Base-by-base conservation (phyloP, 73 alveolate species). In the Blepharisma stoltei region DNA sequence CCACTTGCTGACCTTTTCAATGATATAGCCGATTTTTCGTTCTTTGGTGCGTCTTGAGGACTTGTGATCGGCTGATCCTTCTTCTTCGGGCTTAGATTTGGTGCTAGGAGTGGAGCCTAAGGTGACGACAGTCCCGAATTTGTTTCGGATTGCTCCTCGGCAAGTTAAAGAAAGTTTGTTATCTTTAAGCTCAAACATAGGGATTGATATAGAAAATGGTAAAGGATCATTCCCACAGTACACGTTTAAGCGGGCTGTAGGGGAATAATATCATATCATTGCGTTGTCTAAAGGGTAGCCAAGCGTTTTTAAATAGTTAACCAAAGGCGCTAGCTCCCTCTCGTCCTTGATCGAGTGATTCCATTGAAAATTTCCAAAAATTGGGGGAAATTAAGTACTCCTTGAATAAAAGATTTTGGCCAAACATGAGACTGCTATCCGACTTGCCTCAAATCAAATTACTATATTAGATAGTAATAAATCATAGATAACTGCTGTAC, bases 1-100 rank as follows among this genome's bases (percentile, higher is more conserved):
- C 99, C 99, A 96, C 5, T 90, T 89, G 48, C 93, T 83, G 11
- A 96, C 99, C 83, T 91, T 92, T 83, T 96, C 99, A n/a, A 96
- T 89, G 45, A 96, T 95, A 77, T 85, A 95, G 20, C 99, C 98
- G 32, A 96, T 96, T 69, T 92, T 95, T 89, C 99, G 89, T 84
- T 96, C 99, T 78, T 95, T 96, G 37, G 97, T 94, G 78, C 98
- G 85, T 71, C 92, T 79, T 44, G 73, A 60, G 38, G 73, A 60
- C 73, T 60, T 71, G 0, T 48, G 75, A 3, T 9, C 8, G 4
- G 48, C 4, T 20, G n/a, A 1, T 8, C 38, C 76, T 4, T 52
- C 73, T 60, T 60, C 73, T 50, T 50, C 65, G 14, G 14, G 73
- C 23, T 60, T 60, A 9, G 23, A 14, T 60, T 60, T 60, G n/a